Percentiles rank a stretch among this genome's conserved stretches.
These are phyloP conservation scores for Mycena leptocephala DNA, from an alignment of 768 basidiomycete genomes.

Conservation along the genomic window DNA sequence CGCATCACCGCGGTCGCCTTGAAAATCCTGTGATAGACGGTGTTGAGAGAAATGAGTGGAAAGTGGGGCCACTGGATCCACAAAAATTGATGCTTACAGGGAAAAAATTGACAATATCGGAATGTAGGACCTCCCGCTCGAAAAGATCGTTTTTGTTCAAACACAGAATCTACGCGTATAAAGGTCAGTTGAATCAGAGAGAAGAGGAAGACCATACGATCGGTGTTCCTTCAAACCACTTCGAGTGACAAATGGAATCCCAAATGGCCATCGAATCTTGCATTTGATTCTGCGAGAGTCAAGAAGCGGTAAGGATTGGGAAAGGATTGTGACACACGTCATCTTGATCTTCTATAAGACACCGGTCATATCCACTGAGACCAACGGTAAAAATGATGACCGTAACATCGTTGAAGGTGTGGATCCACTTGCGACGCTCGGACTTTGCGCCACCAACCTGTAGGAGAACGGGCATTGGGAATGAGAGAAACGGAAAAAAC, in stretches of 20 bases:
- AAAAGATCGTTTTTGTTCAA: constrained; percentile 98
- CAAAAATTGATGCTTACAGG: constrained; percentile 61
- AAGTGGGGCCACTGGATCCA: not conserved
- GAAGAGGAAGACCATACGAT: constrained; percentile 73
- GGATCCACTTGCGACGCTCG: constrained; percentile 94
- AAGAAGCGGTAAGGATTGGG: not conserved
- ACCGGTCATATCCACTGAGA: constrained; percentile 94
- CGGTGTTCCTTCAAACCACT: constrained; percentile 96
- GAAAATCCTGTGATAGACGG: constrained; percentile 77
- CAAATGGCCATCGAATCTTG: constrained; percentile 98
- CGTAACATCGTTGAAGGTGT: constrained; percentile 95
- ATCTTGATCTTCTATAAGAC: constrained; percentile 92
- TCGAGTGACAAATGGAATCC: constrained; percentile 97
- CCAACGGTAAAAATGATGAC: constrained; percentile 94
- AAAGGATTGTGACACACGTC: constrained; percentile 69
- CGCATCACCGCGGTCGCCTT: constrained; percentile 82
- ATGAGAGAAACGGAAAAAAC: not conserved
- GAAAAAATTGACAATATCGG: constrained; percentile 91
- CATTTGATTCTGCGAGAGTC: constrained; percentile 69
- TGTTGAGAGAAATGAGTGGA: not conserved
- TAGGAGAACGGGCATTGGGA: not conserved
- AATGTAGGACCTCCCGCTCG: constrained; percentile 82
- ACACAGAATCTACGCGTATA: constrained; percentile 82
- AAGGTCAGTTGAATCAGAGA: constrained; percentile 1
- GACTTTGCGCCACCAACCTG: constrained; percentile 89